Base-by-base conservation (phyloP, 345 rosid genomes). In the Microthlaspi erraticum region DNA sequence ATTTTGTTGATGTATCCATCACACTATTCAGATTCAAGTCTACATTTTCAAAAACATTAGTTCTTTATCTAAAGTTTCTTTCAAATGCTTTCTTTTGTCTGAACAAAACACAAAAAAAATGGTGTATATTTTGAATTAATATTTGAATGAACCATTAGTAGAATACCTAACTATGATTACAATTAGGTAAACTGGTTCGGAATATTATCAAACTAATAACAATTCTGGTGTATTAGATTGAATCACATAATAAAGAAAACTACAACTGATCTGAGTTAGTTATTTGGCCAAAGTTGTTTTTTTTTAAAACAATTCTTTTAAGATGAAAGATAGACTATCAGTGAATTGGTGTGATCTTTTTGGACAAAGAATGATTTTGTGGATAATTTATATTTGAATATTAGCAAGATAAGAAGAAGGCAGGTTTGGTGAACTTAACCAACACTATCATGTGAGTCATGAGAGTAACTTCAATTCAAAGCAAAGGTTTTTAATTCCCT, bases 381-480 rank as follows among this genome's bases (percentile, higher is more conserved):
- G 49, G 42, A 45, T 48, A 70, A 70, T 64, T 62, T 42, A 17
- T 72, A 23, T 56, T 46, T 54, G 8, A 16, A 5, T 55, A 37
- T 2, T 26, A 38, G 51, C 16, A 39, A 32, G 37, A 44, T 39
- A 17, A 58, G 57, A 43, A 44, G 68, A 14, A 60, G 29, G 29
- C 29, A 52, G 49, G 72, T 66, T 66, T 66, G 66, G 72, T 66
- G 67, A 73, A 42, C 68, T 50, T 17, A 11, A 59, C 14, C 60
- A 75, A 67, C 43, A 68, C 64, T n/a, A 42, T 74, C 73, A 74
- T 74, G 78, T 53, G 78, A 60, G 42, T 37, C 73, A 67, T 68
- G 78, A 74, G 78, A 43, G 74, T 68, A 16, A 68, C 78, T 68
- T 74, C 78, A 60, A 74, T 74, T 10, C 68, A 68, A 74, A 68